These are phyloP conservation scores for Cupressus sempervirens DNA, from an alignment of 75 land plant species.

Conservation along the genomic window DNA sequence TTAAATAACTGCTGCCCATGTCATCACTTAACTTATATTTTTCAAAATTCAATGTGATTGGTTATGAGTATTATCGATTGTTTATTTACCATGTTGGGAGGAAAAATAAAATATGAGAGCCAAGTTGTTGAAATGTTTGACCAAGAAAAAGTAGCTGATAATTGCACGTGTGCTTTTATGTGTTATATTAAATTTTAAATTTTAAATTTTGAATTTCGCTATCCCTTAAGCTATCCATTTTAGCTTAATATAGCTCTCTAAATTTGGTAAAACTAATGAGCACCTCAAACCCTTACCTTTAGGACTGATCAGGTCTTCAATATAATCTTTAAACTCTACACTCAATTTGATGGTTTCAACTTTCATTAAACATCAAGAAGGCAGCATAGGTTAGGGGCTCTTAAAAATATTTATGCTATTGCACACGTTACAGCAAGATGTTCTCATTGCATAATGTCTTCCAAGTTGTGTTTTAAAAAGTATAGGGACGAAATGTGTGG, in stretches of 20 bases:
- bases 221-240: not conserved
- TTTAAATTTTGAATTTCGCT: too few species aligned
- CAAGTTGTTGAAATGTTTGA: not conserved
- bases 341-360: not conserved
- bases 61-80: not conserved
- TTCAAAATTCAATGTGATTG: not conserved
- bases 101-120: not conserved
- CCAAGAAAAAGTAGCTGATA: not conserved
- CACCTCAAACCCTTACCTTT: not conserved
- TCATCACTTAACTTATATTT: not conserved
- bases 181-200: too few species aligned
- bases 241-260: not conserved
- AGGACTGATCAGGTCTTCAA: not conserved
- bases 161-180: not conserved
- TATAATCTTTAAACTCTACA: not conserved
- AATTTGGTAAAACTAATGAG: not conserved
- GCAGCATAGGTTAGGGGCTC: not conserved
- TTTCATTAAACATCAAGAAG: not conserved
- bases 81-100: not conserved
- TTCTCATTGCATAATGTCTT: not conserved
- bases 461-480: not conserved
- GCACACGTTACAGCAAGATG: not conserved
- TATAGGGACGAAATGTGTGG: not conserved
- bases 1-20: not conserved
- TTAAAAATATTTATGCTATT: not conserved